phyloP scores from a whole-genome alignment of 148 eudicot genomes.

The Camellia japonica region DNA sequence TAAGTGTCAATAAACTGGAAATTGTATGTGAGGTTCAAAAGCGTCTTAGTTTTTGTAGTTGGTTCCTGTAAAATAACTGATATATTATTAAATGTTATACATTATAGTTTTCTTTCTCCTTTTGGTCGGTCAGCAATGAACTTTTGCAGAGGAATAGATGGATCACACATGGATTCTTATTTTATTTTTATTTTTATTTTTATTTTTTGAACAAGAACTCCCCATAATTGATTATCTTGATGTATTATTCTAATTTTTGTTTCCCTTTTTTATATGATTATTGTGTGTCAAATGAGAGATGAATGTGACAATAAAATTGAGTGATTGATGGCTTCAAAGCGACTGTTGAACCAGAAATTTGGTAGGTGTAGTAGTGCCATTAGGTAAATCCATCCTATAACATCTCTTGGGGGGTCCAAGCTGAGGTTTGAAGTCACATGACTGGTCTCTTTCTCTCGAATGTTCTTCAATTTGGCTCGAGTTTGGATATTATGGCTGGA shows the following conservation, averaged over 20 bases:
- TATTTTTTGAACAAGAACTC: not conserved
- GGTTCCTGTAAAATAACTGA: constrained; percentile 17
- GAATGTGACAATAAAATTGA: not conserved
- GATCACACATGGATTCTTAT: not conserved
- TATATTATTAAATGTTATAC: not conserved
- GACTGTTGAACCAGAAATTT: not conserved
- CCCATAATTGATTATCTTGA: constrained; percentile 1
- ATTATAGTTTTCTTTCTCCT: not conserved
- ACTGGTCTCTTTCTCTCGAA: not conserved
- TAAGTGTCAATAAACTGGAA: constrained; percentile 32
- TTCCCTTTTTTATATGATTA: no score
- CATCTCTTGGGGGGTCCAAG: constrained; percentile 5
- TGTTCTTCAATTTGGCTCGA: not conserved
- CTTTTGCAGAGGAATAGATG: not conserved
- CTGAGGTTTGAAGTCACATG: constrained; percentile 5
- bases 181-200: no score
- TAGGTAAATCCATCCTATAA: constrained; percentile 12
- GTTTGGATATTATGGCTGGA: not conserved
- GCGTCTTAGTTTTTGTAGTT: not conserved
- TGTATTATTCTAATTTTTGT: not conserved
- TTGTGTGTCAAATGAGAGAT: not conserved
- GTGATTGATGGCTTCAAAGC: not conserved
- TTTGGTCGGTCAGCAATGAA: not conserved
- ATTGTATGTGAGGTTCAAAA: constrained; percentile 4
- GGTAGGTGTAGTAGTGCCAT: constrained; percentile 9